Evolutionary conservation across 179 eudicot species (phyloP), one percentile per base, ranked within the genome.

Genomic region (Patellifolia procumbens): DNA sequence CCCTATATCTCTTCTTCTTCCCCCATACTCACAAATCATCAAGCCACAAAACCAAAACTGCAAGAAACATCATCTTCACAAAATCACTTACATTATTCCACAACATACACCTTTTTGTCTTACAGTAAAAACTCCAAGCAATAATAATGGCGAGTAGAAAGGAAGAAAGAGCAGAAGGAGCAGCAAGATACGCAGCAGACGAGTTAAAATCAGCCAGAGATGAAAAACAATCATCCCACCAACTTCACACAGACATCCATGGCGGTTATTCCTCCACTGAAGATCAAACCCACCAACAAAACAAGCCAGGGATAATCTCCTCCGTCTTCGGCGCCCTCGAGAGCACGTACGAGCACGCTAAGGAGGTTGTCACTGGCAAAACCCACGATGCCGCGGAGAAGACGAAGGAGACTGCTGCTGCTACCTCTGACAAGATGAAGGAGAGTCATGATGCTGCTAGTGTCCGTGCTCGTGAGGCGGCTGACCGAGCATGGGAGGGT

Each of bases 131-230:
- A 2, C 12, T 5, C 13, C 17, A 22, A 37, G 1, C 3, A 17
- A 32, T 0, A 19, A 53, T 37, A 79, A 91, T 87, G 92, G 75
- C 89, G 7, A 67, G 78, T 45, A 86, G 89, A 80, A 78, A 83
- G 78, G 90, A 84, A 71, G 87, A 87, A 72, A 84, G 79, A 58
- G 97, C 91, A 1, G 94, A 88, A 75, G 86, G 68, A 0, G 90
- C 91, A 1, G 97, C 95, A 2, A 70, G 85, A 52, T 74, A 77
- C 22, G 92, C 93, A 0, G 91, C 91, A 0, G 86, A 83, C 3
- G 90, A 89, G 78, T 76, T 91, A 5, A 80, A 76, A 31, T 82
- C 87, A 2, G 83, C 81, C 0, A 73, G 88, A 32, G 85, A 80
- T 35, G 84, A 80, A 7, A 68, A 85, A 15, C 81, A 75, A 13